phyloP scores from a whole-genome alignment of 2,329 filamentous ascomycete species.

The Monilinia fructicola region DNA sequence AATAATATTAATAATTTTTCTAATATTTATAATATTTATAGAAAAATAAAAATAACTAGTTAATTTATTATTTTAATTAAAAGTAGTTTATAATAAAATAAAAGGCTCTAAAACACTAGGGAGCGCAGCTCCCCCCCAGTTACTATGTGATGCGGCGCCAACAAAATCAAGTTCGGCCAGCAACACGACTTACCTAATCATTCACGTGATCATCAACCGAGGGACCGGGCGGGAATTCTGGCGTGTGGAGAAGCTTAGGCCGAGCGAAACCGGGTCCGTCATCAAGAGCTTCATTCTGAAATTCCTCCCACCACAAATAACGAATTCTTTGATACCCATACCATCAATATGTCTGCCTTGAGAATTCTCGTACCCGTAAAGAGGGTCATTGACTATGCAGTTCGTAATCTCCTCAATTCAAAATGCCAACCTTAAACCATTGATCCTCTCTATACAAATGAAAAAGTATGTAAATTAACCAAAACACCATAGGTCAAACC shows the following conservation, averaged over 20 bases:
- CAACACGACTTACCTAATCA: neutral
- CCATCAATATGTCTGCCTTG: slow-evolving; percentile 58
- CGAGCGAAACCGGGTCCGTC: slow-evolving; percentile 19
- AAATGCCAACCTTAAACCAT: neutral
- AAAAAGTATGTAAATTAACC: slow-evolving; percentile 2
- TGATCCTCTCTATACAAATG: neutral
- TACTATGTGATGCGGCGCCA: no score
- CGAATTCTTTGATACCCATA: neutral
- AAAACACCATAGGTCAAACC: slow-evolving; percentile 57
- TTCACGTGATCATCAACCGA: slow-evolving; percentile 18
- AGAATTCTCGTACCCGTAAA: slow-evolving; percentile 80
- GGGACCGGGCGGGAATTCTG: slow-evolving; percentile 5
- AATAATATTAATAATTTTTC: no score
- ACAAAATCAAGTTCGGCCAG: neutral
- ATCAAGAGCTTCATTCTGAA: slow-evolving; percentile 17
- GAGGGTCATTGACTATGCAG: slow-evolving; percentile 84
- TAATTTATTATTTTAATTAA: no score
- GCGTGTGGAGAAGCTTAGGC: slow-evolving; percentile 20
- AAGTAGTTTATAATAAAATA: no score
- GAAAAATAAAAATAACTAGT: no score
- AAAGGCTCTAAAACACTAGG: no score
- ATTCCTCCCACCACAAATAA: slow-evolving; percentile 5
- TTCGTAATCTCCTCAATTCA: slow-evolving; percentile 39
- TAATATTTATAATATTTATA: no score
- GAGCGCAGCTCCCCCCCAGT: no score